These are phyloP conservation scores for Hortaea werneckii DNA, from an alignment of 2,329 filamentous ascomycete species.

Conservation along the genomic window DNA sequence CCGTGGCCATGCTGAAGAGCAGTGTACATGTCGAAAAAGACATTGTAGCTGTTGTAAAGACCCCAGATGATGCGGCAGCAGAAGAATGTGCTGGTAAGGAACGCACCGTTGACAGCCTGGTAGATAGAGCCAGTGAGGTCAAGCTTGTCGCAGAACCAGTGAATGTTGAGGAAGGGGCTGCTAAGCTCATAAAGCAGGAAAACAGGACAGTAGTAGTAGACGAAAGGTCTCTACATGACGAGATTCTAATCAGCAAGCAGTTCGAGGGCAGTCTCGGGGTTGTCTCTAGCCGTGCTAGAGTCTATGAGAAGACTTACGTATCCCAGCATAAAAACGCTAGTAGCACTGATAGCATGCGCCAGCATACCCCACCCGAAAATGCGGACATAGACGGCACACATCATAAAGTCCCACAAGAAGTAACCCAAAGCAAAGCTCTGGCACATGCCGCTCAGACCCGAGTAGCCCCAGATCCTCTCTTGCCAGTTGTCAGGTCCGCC, in stretches of 20 bases:
- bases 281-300: neutral
- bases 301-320: constrained; percentile 52
- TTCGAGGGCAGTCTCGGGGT: neutral
- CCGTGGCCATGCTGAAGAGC: constrained; percentile 12
- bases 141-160: constrained; percentile 88
- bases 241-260: neutral
- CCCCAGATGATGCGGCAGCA: constrained; percentile 68
- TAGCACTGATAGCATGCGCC: constrained; percentile 64
- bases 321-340: constrained; percentile 65
- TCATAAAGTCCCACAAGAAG: constrained; percentile 71
- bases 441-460: constrained; percentile 59
- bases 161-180: constrained; percentile 74
- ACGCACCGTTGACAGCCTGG: constrained; percentile 69
- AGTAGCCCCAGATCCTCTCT: constrained; percentile 64
- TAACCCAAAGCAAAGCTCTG: constrained; percentile 71
- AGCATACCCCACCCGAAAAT: constrained; percentile 69
- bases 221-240: constrained; percentile 59
- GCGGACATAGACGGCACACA: constrained; percentile 57
- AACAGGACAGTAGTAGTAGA: constrained; percentile 70
- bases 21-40: constrained; percentile 41
- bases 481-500: constrained; percentile 48
- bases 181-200: constrained; percentile 87
- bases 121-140: constrained; percentile 63
- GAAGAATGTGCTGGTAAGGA: constrained; percentile 65
- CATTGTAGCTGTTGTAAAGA: constrained; percentile 59